Base-by-base conservation (phyloP, 768 basidiomycete genomes). In the Boletus rubescentipes region DNA sequence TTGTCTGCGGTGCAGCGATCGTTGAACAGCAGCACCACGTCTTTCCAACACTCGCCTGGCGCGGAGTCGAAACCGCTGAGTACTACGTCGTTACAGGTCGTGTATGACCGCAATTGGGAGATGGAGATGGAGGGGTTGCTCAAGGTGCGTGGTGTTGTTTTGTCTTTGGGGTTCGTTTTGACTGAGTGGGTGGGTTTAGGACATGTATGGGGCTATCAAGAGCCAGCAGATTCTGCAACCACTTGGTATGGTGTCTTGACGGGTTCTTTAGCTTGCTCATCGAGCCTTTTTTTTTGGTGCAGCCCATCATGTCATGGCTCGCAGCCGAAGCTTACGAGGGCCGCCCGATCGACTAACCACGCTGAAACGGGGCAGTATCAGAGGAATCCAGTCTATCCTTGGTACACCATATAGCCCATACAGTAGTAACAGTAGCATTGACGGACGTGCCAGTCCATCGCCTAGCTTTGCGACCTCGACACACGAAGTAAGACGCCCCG, bases 181-280 rank as follows among this genome's bases (percentile, higher is more conserved):
- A 44, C 48, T 7, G 47, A 9, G 45, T 21, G 6, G 15, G 32
- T 26, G 38, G 18, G 15, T 23, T 1, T 59, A 95, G 91, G 97
- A 99, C 65, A 96, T 99, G 81, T 99, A 94, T 76, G 82, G 78
- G 61, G 87, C 93, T 9, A 86, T 98, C 72, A 94, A 95, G 74
- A 83, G 78, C 37, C 90, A 94, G 62, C 91, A 94, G 68, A 95
- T 98, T 59, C 71, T 95, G 36, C 90, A 95, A 58, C 94, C 94
- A 2, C 70, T 86, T 26, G 79, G 77, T 54, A 78, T 75, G 54
- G 74, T 73, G 58, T 60, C 60, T 53, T 63, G 44, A 57, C 64
- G 49, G 77, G 84, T 40, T 64, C 79, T 9, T 85, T 84, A 14
- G 77, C 75, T 38, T 80, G 82, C 23, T 86, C 83, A 23, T 66